These are phyloP conservation scores for Penicillium sp. DNA, from an alignment of 2,329 filamentous ascomycete species.

Conservation along the genomic window DNA sequence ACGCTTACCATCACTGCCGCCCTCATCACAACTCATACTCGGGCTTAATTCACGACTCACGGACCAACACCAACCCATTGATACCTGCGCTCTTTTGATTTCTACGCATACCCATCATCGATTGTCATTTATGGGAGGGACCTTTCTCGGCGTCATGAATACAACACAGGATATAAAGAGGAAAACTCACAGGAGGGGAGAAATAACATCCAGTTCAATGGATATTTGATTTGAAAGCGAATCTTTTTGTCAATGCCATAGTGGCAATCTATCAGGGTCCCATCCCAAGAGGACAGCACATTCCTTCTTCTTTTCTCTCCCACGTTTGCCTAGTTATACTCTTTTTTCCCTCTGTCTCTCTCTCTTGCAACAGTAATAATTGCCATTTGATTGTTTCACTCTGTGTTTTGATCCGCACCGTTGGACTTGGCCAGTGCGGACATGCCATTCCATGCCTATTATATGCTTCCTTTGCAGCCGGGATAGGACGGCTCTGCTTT, in stretches of 20 bases:
- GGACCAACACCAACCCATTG: slow-evolving; percentile 10
- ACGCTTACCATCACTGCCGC: background rate
- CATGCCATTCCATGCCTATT: background rate
- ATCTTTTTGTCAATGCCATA: background rate
- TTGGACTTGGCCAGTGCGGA: slow-evolving; percentile 1
- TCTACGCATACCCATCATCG: slow-evolving; percentile 27
- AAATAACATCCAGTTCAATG: background rate
- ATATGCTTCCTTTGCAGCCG: background rate
- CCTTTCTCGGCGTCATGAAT: slow-evolving; percentile 19
- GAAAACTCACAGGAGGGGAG: background rate
- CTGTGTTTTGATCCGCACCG: background rate
- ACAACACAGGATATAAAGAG: slow-evolving; percentile 11
- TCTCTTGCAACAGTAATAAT: background rate
- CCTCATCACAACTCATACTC: background rate
- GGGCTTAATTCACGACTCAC: slow-evolving; percentile 19
- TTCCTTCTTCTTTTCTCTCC: background rate
- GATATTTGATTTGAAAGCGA: background rate
- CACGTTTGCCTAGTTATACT: background rate
- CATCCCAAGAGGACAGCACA: background rate
- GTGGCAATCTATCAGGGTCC: background rate
- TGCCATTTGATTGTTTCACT: background rate
- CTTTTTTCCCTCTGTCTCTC: background rate
- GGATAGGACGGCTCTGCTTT: background rate
- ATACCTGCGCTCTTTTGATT: slow-evolving; percentile 13
- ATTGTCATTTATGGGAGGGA: slow-evolving; percentile 15